A percentile compares a stretch with the other conserved stretches of the same genome.
phyloP scores from a whole-genome alignment of 257 asterid species.

The Forsythia viridissima region DNA sequence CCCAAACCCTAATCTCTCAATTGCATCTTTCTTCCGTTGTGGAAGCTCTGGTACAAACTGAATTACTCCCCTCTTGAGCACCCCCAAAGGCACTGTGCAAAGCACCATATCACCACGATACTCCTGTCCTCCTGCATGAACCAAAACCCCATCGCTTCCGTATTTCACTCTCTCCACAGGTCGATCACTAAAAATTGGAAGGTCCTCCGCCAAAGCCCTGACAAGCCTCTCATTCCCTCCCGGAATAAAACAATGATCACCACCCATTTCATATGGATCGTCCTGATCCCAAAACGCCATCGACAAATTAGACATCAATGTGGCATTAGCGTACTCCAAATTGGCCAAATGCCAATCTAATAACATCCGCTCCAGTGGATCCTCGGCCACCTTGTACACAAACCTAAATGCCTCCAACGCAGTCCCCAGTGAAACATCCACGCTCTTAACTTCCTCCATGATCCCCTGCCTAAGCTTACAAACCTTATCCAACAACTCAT shows the following conservation, averaged over 20 bases:
- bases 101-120: slow-evolving; percentile 85
- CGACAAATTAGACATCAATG: slow-evolving; percentile 85
- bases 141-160: slow-evolving; percentile 79
- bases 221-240: slow-evolving; percentile 96
- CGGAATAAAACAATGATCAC: slow-evolving; percentile 96
- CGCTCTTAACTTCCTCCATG: slow-evolving; percentile 76
- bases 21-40: slow-evolving; percentile 78
- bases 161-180: slow-evolving; percentile 68
- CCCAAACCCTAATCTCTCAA: slow-evolving; percentile 88
- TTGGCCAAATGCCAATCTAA: slow-evolving; percentile 99
- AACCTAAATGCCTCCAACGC: slow-evolving; percentile 86
- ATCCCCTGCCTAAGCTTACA: slow-evolving; percentile 95
- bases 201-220: slow-evolving; percentile 78
- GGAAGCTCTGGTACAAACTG: slow-evolving; percentile 93
- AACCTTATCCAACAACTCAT: slow-evolving; percentile 90
- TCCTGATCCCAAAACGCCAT: slow-evolving; percentile 99
- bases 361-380: slow-evolving; percentile 84
- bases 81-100: slow-evolving; percentile 87
- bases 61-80: slow-evolving; percentile 71
- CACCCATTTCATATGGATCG: slow-evolving; percentile 98
- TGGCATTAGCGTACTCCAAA: slow-evolving; percentile 95
- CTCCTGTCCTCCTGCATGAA: slow-evolving; percentile 77
- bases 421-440: slow-evolving; percentile 81
- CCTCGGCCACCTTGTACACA: slow-evolving; percentile 86
- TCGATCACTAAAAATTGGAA: slow-evolving; percentile 72